A percentile compares a stretch with the other conserved stretches of the same genome.
Conservation (phyloP, 805 yeast species). For the Kuraishia molischiana region DNA sequence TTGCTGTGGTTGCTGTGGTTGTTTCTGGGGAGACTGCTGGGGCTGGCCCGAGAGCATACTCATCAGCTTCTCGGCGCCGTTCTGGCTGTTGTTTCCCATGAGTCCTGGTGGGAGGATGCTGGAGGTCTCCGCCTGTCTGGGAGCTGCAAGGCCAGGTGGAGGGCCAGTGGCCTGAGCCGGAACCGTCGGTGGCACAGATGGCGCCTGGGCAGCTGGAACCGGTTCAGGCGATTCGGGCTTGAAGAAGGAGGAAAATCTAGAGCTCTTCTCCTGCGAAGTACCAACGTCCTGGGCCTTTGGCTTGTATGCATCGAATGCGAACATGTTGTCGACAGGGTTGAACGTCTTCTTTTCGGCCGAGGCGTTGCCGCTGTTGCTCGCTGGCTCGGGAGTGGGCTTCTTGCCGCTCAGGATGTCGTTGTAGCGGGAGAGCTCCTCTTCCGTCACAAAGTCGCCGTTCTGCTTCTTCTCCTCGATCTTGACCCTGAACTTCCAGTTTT, state of each 20-base stretch:
- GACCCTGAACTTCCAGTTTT: slow-evolving; percentile 48
- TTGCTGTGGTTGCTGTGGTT: too few species aligned
- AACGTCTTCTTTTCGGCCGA: too few species aligned
- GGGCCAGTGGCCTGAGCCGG: background rate
- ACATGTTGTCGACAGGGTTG: slow-evolving; percentile 5
- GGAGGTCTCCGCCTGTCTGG: too few species aligned
- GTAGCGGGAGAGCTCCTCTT: slow-evolving; percentile 12
- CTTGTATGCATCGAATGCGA: slow-evolving; percentile 1
- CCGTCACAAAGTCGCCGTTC: slow-evolving; percentile 29
- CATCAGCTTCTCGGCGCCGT: background rate
- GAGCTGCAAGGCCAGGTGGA: too few species aligned
- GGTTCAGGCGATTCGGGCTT: slow-evolving; percentile 1
- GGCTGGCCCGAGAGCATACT: background rate
- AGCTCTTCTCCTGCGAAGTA: slow-evolving; percentile 14
- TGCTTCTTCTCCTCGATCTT: slow-evolving; percentile 36
- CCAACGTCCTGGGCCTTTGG: background rate
- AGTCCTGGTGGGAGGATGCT: background rate
- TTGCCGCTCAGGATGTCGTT: background rate
- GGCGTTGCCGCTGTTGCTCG: background rate
- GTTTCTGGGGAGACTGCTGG: too few species aligned
- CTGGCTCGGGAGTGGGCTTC: background rate
- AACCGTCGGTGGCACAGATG: background rate
- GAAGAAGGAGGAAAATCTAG: slow-evolving; percentile 2
- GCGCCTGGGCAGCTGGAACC: background rate
- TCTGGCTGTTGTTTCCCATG: background rate